phyloP scores from a whole-genome alignment of 495 filamentous ascomycete species.

The Aspergillus carlsbadensis region DNA sequence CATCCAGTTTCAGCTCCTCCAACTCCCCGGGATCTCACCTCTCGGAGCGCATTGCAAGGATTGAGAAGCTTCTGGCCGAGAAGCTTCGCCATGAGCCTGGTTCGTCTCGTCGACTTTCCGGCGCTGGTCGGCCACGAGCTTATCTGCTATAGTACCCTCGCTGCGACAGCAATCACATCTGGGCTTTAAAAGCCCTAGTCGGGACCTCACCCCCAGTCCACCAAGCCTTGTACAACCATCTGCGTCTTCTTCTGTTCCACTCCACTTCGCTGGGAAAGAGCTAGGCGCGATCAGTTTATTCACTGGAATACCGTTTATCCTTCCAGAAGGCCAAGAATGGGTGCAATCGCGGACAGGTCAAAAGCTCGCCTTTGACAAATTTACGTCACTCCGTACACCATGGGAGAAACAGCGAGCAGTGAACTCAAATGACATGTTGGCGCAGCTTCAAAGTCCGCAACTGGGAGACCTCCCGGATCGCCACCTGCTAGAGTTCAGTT shows the following conservation, averaged over 20 bases:
- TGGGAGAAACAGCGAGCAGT: constrained; percentile 37
- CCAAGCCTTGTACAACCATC: constrained; percentile 13
- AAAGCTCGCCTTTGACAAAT: constrained; percentile 32
- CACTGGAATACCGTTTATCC: constrained; percentile 47
- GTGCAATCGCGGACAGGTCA: constrained; percentile 48
- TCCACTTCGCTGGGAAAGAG: constrained; percentile 50
- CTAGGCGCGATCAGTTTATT: constrained; percentile 46
- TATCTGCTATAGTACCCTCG: background rate
- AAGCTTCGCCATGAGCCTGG: constrained; percentile 29
- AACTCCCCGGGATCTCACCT: constrained; percentile 25
- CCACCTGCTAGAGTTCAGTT: constrained; percentile 18
- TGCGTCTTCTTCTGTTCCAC: constrained; percentile 34
- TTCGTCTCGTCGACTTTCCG: constrained; percentile 8
- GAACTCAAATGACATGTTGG: constrained; percentile 24
- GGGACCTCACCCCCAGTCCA: background rate
- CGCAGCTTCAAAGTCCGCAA: constrained; percentile 21
- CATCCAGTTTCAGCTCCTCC: constrained; percentile 17
- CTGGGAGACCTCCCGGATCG: constrained; percentile 32
- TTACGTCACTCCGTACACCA: constrained; percentile 31
- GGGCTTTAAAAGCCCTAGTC: background rate
- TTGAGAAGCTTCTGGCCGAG: constrained; percentile 38
- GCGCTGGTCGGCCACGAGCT: background rate
- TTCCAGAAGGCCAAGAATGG: constrained; percentile 46
- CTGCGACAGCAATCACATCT: background rate
- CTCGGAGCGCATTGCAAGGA: constrained; percentile 41